Conservation (phyloP, 2,329 filamentous ascomycete species). For the Monosporascus sp. region DNA sequence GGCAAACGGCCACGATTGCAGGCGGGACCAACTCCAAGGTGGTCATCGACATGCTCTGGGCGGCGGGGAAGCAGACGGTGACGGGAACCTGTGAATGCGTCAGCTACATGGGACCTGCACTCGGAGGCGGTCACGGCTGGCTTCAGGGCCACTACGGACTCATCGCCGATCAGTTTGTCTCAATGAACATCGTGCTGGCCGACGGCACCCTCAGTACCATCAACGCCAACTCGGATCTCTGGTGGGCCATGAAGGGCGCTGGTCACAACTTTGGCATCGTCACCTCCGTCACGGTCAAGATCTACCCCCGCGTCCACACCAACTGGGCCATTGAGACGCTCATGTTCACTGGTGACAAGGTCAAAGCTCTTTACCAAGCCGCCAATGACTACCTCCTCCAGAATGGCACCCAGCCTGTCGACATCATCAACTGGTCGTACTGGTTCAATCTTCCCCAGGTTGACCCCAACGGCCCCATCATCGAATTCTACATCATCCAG, state of each 20-base stretch:
- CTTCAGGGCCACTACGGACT: slow-evolving; percentile 37
- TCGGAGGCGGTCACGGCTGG: slow-evolving; percentile 41
- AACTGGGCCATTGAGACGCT: slow-evolving; percentile 31
- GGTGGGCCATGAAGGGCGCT: slow-evolving; percentile 51
- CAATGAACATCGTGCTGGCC: slow-evolving; percentile 35
- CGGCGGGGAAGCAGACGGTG: slow-evolving; percentile 44
- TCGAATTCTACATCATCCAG: slow-evolving; percentile 37
- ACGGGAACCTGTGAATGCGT: slow-evolving; percentile 50
- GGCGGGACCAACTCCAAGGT: slow-evolving; percentile 42
- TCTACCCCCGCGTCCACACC: slow-evolving; percentile 35
- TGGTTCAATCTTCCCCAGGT: slow-evolving; percentile 33
- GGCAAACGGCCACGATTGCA: slow-evolving; percentile 40
- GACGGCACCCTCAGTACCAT: slow-evolving; percentile 29
- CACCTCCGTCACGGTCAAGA: slow-evolving; percentile 38
- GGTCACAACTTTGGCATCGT: slow-evolving; percentile 57
- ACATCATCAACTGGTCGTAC: slow-evolving; percentile 46
- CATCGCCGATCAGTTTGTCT: slow-evolving; percentile 35
- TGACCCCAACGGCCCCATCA: slow-evolving; percentile 27
- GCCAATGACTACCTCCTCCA: slow-evolving; percentile 36
- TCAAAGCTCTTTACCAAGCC: neutral
- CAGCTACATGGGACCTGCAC: slow-evolving; percentile 36
- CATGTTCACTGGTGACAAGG: slow-evolving; percentile 33
- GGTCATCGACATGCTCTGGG: slow-evolving; percentile 44
- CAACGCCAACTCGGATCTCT: slow-evolving; percentile 35
- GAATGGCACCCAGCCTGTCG: slow-evolving; percentile 34